phyloP scores from a whole-genome alignment of 352 stramenopile species.

The Phytophthora fragariae region DNA sequence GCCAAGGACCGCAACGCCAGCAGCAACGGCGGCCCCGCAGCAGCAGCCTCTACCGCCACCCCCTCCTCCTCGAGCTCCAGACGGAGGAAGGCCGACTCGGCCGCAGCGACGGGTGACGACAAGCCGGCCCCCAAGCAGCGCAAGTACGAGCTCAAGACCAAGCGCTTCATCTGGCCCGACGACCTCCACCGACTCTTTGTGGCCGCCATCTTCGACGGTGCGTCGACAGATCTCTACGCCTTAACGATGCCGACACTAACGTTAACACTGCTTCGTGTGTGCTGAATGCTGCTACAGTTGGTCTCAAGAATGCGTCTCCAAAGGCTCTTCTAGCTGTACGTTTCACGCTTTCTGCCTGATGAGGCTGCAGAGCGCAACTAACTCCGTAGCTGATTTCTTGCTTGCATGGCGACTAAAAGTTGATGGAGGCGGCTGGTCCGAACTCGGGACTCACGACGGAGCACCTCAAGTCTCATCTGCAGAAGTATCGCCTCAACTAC shows the following conservation, averaged over 20 bases:
- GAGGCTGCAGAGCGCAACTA: conserved; percentile 1
- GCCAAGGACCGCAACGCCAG: conserved; percentile 10
- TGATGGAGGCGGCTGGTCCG: conserved; percentile 72
- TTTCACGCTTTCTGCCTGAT: conserved; percentile 1
- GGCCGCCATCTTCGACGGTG: conserved; percentile 88
- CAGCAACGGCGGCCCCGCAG: not conserved
- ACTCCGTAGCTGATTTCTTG: conserved; percentile 22
- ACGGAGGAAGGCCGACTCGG: conserved; percentile 30
- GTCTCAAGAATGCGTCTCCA: conserved; percentile 88
- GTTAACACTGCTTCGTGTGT: not conserved
- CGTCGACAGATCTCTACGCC: conserved; percentile 9
- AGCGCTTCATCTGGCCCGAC: conserved; percentile 90
- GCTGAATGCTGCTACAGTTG: conserved; percentile 52
- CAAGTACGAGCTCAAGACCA: conserved; percentile 91
- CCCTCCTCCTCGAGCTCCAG: conserved; percentile 17
- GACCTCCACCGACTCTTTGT: conserved; percentile 91
- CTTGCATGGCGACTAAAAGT: conserved; percentile 33
- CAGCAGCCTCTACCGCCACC: not conserved
- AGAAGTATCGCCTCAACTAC: conserved; percentile 92
- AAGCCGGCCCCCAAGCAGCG: conserved; percentile 55
- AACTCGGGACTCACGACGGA: conserved; percentile 81
- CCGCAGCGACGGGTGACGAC: conserved; percentile 9
- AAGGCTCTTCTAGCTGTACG: conserved; percentile 81
- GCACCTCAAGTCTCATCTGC: conserved; percentile 89
- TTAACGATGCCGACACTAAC: conserved; percentile 10